phyloP scores from a whole-genome alignment of 331 rosid species.

The Quercus tomentella region DNA sequence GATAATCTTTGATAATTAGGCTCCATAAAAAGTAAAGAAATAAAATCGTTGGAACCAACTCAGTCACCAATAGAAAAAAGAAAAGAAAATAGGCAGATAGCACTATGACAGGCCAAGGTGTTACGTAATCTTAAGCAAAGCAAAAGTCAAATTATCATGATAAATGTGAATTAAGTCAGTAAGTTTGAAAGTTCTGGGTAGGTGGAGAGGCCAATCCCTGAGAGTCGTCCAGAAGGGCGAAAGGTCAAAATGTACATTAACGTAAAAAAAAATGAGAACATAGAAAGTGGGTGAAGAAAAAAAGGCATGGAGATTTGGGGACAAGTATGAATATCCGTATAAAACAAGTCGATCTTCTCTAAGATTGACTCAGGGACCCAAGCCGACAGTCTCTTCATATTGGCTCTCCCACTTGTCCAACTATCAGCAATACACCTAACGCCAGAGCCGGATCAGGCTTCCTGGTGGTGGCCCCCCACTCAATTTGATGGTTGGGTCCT shows the following conservation, averaged over 20 bases:
- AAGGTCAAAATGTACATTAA: neutral
- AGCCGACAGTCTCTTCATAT: neutral
- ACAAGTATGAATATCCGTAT: neutral
- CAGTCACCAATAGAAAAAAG: too few species aligned
- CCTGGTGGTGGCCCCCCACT: constrained; percentile 4
- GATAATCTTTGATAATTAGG: too few species aligned
- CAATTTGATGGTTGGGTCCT: constrained; percentile 11
- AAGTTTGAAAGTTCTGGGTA: neutral
- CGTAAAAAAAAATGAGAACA: neutral
- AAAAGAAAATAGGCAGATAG: neutral
- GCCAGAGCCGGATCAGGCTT: constrained; percentile 20
- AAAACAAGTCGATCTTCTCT: neutral
- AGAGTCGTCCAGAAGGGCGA: neutral
- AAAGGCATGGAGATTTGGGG: neutral
- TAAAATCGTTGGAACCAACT: too few species aligned
- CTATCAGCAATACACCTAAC: neutral
- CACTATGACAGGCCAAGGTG: neutral
- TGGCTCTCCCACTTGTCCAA: constrained; percentile 3
- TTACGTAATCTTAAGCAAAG: too few species aligned
- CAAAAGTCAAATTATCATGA: neutral
- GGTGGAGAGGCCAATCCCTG: neutral
- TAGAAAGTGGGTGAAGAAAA: neutral
- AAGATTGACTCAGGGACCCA: neutral
- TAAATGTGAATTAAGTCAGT: neutral
- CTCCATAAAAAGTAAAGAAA: too few species aligned